Conservation (phyloP, 164 flowering plant species). For the Piper longum region DNA sequence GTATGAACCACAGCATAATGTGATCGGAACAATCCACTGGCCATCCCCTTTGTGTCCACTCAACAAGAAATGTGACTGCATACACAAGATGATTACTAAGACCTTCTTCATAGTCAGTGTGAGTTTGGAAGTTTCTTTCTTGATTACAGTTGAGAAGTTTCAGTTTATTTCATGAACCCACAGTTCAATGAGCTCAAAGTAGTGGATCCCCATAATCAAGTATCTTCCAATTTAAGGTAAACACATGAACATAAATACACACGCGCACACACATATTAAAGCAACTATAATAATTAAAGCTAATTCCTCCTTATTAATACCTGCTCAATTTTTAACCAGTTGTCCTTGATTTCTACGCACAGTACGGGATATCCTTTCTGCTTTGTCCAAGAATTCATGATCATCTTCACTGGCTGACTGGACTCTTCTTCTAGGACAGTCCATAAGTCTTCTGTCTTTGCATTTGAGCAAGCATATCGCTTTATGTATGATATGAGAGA, state of each 20-base stretch:
- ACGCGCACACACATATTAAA: no score
- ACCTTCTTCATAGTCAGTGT: no score
- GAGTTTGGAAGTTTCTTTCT: no score
- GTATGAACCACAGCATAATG: slow-evolving; percentile 75
- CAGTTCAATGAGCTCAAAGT: no score
- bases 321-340: slow-evolving; percentile 80
- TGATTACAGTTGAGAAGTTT: no score
- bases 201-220: no score
- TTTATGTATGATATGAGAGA: slow-evolving; percentile 80
- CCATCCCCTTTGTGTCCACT: slow-evolving; percentile 72
- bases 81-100: slow-evolving; percentile 3
- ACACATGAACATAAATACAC: no score
- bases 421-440: slow-evolving; percentile 79
- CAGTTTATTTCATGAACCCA: no score
- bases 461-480: slow-evolving; percentile 63
- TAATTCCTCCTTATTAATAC: slow-evolving; percentile 7
- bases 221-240: no score
- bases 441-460: slow-evolving; percentile 97
- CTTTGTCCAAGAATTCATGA: slow-evolving; percentile 95
- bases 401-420: slow-evolving; percentile 69
- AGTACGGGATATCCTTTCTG: slow-evolving; percentile 94
- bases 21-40: slow-evolving; percentile 90
- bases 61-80: slow-evolving; percentile 73
- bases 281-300: not conserved
- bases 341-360: slow-evolving; percentile 43